These are phyloP conservation scores for Apiotrichum domesticum DNA, from an alignment of 1,284 basidiomycete species.

Conservation along the genomic window DNA sequence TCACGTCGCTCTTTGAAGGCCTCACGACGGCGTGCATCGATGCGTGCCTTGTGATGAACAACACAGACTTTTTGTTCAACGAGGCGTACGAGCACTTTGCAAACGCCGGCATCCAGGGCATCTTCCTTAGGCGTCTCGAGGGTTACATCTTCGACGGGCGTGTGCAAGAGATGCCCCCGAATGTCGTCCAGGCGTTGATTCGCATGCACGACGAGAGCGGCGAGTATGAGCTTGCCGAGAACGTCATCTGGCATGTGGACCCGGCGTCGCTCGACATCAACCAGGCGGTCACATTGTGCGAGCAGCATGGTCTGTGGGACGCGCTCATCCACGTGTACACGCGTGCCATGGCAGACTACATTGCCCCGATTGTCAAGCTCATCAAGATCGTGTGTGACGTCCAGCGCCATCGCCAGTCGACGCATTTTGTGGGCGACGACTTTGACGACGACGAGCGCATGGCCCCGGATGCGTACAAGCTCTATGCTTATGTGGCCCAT, in stretches of 20 bases:
- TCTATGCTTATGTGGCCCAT: constrained; percentile 85
- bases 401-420: constrained; percentile 48
- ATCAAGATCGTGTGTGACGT: constrained; percentile 68
- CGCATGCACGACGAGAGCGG: constrained; percentile 66
- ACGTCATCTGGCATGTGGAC: constrained; percentile 93
- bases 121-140: constrained; percentile 80
- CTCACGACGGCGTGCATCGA: constrained; percentile 75
- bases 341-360: constrained; percentile 77
- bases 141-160: constrained; percentile 71
- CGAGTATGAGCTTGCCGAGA: constrained; percentile 72
- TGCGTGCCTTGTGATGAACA: constrained; percentile 72
- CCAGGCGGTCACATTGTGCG: constrained; percentile 81
- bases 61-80: constrained; percentile 83
- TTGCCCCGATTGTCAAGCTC: constrained; percentile 81
- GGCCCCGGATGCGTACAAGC: constrained; percentile 77
- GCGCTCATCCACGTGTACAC: constrained; percentile 93
- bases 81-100: constrained; percentile 88
- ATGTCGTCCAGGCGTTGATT: constrained; percentile 79
- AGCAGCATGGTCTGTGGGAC: constrained; percentile 77
- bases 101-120: constrained; percentile 74
- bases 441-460: constrained; percentile 53
- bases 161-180: constrained; percentile 71
- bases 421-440: constrained; percentile 23
- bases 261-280: constrained; percentile 87
- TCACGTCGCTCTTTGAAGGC: constrained; percentile 81